Percentiles rank a stretch among this genome's conserved stretches.
Conservation (phyloP, 371 early-diverging fungal genomes). For the Fennellomyces sp. region DNA sequence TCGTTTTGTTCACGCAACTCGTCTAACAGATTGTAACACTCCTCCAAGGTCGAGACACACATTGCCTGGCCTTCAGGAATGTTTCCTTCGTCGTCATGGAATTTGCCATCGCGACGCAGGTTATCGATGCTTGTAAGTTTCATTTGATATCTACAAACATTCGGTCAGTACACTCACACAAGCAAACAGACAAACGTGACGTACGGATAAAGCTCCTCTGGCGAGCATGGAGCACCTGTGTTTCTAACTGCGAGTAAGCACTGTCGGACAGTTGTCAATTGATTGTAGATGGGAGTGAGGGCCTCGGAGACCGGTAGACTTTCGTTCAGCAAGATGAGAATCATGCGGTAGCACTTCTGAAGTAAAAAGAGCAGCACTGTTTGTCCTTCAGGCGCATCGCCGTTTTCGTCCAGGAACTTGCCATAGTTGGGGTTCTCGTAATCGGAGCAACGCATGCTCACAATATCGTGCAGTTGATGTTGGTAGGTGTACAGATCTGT, state of each 20-base stretch:
- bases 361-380: constrained; percentile 76
- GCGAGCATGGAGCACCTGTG: constrained; percentile 75
- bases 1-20: constrained; percentile 59
- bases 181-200: constrained; percentile 1
- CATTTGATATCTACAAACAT: constrained; percentile 69
- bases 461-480: constrained; percentile 76
- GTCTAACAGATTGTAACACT: constrained; percentile 80
- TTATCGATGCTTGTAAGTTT: constrained; percentile 81
- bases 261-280: constrained; percentile 80
- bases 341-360: constrained; percentile 85
- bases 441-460: constrained; percentile 53
- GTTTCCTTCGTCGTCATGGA: constrained; percentile 77
- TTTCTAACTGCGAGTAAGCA: constrained; percentile 80
- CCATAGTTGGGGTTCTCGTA: constrained; percentile 35
- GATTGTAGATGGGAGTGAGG: constrained; percentile 81
- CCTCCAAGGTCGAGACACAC: constrained; percentile 76
- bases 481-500: constrained; percentile 85
- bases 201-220: constrained; percentile 51
- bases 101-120: constrained; percentile 83
- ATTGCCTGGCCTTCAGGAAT: constrained; percentile 86
- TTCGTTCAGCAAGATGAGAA: constrained; percentile 76
- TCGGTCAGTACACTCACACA: background rate
- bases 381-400: constrained; percentile 72
- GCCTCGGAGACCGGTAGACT: constrained; percentile 84
- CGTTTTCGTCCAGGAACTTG: constrained; percentile 67